Percentiles rank a stretch among this genome's conserved stretches.
Evolutionary conservation across 495 filamentous ascomycete species (phyloP).

Genomic region (Aspergillus diversus): DNA sequence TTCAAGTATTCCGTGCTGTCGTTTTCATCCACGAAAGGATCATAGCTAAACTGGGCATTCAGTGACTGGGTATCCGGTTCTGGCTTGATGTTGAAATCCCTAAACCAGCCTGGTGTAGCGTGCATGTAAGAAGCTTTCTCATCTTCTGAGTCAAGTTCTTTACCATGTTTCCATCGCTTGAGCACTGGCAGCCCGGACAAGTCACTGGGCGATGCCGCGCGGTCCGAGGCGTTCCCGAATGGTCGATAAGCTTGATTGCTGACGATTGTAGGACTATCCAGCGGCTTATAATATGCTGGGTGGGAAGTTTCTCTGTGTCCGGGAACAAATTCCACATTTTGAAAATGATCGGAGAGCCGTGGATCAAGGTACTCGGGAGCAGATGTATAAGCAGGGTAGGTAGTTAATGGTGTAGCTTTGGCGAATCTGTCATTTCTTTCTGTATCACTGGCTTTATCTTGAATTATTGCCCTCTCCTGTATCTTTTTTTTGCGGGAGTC

Average conservation of each 20-base stretch:
- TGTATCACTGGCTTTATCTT: constrained; percentile 9
- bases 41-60: constrained; percentile 16
- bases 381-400: neutral
- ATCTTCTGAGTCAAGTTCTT: constrained; percentile 15
- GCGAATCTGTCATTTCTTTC: constrained; percentile 14
- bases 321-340: constrained; percentile 4
- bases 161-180: constrained; percentile 23
- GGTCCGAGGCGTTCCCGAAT: neutral
- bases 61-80: neutral
- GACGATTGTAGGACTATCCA: constrained; percentile 7
- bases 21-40: constrained; percentile 29
- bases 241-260: neutral
- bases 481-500: constrained; percentile 59
- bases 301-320: constrained; percentile 8
- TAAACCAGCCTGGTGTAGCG: constrained; percentile 27
- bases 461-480: constrained; percentile 21
- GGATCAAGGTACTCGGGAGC: constrained; percentile 41
- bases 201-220: constrained; percentile 6
- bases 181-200: neutral
- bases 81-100: constrained; percentile 3
- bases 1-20: constrained; percentile 21
- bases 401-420: constrained; percentile 6
- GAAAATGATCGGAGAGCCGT: constrained; percentile 32
- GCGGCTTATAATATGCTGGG: constrained; percentile 4
- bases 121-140: constrained; percentile 22